These are phyloP conservation scores for Termitomyces sp. DNA, from an alignment of 768 basidiomycete species.

Conservation along the genomic window DNA sequence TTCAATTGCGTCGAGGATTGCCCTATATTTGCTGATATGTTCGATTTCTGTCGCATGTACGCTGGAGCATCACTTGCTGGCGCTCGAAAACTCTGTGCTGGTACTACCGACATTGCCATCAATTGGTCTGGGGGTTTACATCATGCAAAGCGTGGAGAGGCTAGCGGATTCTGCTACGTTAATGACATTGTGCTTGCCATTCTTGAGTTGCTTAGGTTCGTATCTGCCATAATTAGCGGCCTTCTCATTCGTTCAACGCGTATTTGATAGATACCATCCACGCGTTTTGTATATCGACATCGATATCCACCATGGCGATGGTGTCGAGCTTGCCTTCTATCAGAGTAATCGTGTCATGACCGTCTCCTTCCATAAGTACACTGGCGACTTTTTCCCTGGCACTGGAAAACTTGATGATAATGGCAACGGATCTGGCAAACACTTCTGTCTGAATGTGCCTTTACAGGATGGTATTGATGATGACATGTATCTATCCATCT, in stretches of 20 bases:
- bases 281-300: conserved; percentile 98
- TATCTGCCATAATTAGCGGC: conserved; percentile 13
- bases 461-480: conserved; percentile 96
- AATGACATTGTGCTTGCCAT: conserved; percentile 97
- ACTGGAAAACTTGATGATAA: conserved; percentile 96
- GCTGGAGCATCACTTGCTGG: conserved; percentile 90
- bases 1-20: conserved; percentile 98
- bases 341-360: conserved; percentile 98
- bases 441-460: conserved; percentile 94
- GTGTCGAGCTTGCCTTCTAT: conserved; percentile 97
- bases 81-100: conserved; percentile 82
- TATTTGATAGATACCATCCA: conserved; percentile 72
- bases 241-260: background rate
- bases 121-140: conserved; percentile 99
- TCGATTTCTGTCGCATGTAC: conserved; percentile 92
- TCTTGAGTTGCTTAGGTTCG: conserved; percentile 81
- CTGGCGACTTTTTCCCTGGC: conserved; percentile 96
- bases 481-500: conserved; percentile 92
- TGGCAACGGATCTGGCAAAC: conserved; percentile 82
- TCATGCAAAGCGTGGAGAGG: conserved; percentile 97
- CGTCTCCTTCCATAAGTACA: conserved; percentile 99
- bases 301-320: conserved; percentile 98
- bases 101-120: conserved; percentile 92
- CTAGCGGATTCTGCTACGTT: conserved; percentile 97
- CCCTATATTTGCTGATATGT: conserved; percentile 94